A percentile compares a stretch with the other conserved stretches of the same genome.
These are phyloP conservation scores for Microcyclospora pomicola DNA, from an alignment of 2,329 filamentous ascomycete genomes.

Conservation along the genomic window DNA sequence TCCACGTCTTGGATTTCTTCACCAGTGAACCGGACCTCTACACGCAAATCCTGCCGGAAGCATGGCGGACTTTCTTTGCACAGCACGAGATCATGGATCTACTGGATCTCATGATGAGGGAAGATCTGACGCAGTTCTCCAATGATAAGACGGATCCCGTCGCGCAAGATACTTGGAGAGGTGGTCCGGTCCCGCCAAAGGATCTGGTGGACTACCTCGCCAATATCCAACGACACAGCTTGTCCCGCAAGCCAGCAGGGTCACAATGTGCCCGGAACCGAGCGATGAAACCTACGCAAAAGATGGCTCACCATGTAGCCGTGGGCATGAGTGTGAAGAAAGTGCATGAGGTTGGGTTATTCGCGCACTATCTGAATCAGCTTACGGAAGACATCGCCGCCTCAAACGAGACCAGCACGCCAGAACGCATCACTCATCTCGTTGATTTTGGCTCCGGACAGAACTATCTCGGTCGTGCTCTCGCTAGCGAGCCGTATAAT, in stretches of 20 bases:
- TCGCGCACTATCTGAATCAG: slow-evolving; percentile 69
- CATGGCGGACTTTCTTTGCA: slow-evolving; percentile 73
- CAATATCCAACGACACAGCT: slow-evolving; percentile 46
- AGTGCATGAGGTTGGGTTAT: slow-evolving; percentile 80
- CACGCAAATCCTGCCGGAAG: slow-evolving; percentile 55
- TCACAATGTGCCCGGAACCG: slow-evolving; percentile 19
- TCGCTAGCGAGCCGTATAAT: slow-evolving; percentile 77
- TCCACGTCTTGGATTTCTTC: slow-evolving; percentile 94
- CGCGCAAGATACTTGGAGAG: slow-evolving; percentile 26
- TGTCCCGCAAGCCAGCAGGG: slow-evolving; percentile 46
- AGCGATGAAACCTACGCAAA: slow-evolving; percentile 28
- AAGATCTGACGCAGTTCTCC: slow-evolving; percentile 46
- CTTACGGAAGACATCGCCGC: slow-evolving; percentile 43
- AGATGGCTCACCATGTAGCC: slow-evolving; percentile 56
- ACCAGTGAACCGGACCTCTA: slow-evolving; percentile 69
- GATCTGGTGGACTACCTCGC: slow-evolving; percentile 59
- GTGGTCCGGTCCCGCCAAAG: slow-evolving; percentile 35
- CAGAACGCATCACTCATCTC: slow-evolving; percentile 55
- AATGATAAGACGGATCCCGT: neutral
- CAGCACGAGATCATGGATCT: slow-evolving; percentile 58
- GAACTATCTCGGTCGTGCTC: slow-evolving; percentile 80
- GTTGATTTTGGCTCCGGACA: slow-evolving; percentile 95
- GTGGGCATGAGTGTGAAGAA: slow-evolving; percentile 96
- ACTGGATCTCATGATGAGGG: slow-evolving; percentile 66
- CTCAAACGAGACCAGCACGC: slow-evolving; percentile 24